A percentile compares a stretch with the other conserved stretches of the same genome.
Evolutionary conservation across 2,329 filamentous ascomycete genomes (phyloP).

Genomic region (Phialophora expanda): DNA sequence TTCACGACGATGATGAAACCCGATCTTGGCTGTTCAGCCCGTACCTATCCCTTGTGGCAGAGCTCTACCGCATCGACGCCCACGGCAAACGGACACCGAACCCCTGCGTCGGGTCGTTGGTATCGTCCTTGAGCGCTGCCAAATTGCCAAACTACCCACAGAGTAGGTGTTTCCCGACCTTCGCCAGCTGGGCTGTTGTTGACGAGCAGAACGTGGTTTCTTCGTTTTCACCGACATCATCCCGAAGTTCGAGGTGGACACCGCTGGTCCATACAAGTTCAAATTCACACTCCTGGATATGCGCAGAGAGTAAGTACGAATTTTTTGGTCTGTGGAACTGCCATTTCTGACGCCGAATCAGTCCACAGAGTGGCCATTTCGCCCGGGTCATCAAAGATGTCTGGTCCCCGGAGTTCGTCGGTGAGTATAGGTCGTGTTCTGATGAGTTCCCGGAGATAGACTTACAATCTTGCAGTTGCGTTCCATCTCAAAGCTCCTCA

Average conservation of each 20-base stretch:
- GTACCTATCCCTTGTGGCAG: background rate
- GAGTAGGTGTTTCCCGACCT: background rate
- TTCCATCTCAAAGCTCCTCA: background rate
- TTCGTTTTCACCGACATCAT: conserved; percentile 6
- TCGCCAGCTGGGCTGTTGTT: background rate
- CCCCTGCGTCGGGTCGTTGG: background rate
- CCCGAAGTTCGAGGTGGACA: background rate
- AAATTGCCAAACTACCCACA: background rate
- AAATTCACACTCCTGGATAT: conserved; percentile 2
- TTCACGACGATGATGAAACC: background rate
- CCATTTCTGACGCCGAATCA: background rate
- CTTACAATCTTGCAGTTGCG: background rate
- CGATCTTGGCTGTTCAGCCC: background rate
- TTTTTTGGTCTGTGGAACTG: background rate
- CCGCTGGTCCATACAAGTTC: background rate
- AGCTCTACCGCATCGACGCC: background rate
- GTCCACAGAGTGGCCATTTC: background rate
- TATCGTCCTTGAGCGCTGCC: background rate
- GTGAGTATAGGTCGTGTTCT: background rate
- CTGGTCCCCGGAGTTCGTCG: background rate
- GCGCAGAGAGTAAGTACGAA: background rate
- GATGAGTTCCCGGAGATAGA: background rate
- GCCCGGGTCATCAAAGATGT: conserved; percentile 1
- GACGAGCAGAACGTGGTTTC: background rate
- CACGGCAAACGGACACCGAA: background rate